Conservation (phyloP, 139 green algal genomes). For the Chlamydomonas eustigma region DNA sequence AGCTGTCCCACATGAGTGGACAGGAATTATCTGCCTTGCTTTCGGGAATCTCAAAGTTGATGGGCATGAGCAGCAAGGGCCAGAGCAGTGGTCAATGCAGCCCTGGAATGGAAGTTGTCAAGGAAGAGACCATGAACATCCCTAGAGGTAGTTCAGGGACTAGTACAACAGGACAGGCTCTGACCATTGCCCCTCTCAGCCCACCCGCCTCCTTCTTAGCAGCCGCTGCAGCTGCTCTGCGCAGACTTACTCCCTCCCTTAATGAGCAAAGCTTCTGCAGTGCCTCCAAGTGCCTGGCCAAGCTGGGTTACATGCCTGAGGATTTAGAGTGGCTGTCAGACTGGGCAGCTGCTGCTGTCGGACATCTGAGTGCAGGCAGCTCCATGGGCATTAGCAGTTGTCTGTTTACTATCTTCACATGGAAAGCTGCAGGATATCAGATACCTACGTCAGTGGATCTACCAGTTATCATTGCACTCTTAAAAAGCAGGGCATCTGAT, state of each 20-base stretch:
- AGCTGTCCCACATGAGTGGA: not conserved
- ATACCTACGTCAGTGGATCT: not conserved
- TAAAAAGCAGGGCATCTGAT: not conserved
- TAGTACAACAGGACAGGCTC: not conserved
- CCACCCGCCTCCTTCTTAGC: not conserved
- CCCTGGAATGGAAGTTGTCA: not conserved
- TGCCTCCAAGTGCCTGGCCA: not conserved
- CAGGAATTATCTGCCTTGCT: too few relatives aligned
- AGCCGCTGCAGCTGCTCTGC: not conserved
- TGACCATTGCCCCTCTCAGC: not conserved
- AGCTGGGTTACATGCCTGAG: not conserved
- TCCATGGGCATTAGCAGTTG: not conserved
- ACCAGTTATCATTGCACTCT: not conserved
- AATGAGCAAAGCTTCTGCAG: not conserved
- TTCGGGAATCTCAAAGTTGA: too few relatives aligned
- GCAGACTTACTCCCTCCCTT: not conserved
- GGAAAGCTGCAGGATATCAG: not conserved
- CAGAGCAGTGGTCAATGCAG: not conserved
- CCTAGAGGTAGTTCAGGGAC: not conserved
- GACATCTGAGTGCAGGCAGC: not conserved
- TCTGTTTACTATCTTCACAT: not conserved
- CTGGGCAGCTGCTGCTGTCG: not conserved
- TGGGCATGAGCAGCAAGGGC: too few relatives aligned
- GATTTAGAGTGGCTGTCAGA: not conserved
- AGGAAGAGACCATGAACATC: not conserved